Evolutionary conservation across 768 basidiomycete genomes (phyloP).

Genomic region (Mycena olivaceomarginata): DNA sequence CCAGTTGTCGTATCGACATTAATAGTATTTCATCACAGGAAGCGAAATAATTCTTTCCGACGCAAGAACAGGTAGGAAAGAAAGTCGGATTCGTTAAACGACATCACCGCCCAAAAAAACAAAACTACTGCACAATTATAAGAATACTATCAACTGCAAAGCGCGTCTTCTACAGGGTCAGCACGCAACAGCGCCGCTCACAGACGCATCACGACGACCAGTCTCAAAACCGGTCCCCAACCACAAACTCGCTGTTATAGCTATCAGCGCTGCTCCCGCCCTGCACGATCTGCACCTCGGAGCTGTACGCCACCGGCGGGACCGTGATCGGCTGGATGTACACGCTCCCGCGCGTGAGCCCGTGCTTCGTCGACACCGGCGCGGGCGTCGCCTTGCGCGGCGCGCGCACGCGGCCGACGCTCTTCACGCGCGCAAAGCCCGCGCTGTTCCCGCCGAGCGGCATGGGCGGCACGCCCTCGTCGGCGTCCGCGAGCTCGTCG

Average conservation of each 20-base stretch:
- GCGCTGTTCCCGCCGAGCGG: not conserved
- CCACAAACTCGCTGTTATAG: conserved; percentile 37
- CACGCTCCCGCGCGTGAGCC: conserved; percentile 38
- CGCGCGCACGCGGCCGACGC: conserved; percentile 42
- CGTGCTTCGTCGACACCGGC: conserved; percentile 34
- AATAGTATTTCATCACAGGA: too few relatives aligned
- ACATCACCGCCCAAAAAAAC: conserved; percentile 12
- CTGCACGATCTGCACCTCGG: conserved; percentile 45
- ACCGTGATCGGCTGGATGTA: conserved; percentile 46
- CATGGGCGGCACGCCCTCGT: conserved; percentile 17
- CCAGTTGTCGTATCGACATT: too few relatives aligned
- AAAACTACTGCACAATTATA: conserved; percentile 1
- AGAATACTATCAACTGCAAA: not conserved
- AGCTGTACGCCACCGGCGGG: conserved; percentile 26
- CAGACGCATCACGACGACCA: too few relatives aligned
- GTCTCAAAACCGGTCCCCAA: conserved; percentile 14
- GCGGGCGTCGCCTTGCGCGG: conserved; percentile 39
- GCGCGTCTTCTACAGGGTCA: not conserved
- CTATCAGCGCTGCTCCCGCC: conserved; percentile 42
- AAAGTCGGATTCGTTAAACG: not conserved
- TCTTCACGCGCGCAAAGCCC: conserved; percentile 35
- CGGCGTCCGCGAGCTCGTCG: not conserved
- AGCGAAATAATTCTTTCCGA: too few relatives aligned
- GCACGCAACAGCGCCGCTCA: too few relatives aligned
- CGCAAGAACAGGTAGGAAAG: not conserved